Evolutionary conservation across 2,329 filamentous ascomycete genomes (phyloP), one percentile per base, ranked within the genome.

Genomic region (Penicillium capsulatum): DNA sequence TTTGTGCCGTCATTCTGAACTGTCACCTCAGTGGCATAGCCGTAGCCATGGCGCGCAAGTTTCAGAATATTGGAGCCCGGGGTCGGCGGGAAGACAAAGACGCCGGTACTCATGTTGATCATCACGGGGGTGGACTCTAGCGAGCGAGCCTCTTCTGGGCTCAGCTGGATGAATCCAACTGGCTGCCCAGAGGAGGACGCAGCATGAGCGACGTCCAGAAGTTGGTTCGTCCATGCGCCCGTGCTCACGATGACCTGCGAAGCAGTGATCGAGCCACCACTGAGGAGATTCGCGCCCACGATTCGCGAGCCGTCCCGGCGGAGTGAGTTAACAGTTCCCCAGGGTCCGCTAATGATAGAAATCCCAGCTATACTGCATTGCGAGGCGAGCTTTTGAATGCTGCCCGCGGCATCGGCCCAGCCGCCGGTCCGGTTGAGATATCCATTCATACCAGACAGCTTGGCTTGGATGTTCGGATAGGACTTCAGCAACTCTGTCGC

Each of bases 121-220:
- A 68, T 54, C 5, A 87, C 81, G 0, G 88, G 88, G 43, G 79
- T 79, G 14, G 74, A 66, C 15, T 69, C 68, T 11, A 94, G 70
- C 2, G 63, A 61, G 11, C 70, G 68, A 59, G 87, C 79, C 63
- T 95, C 89, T 3, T 76, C 73, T 1, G 75, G 64, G 0, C 79
- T 83, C 48, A 95, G 70, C 45, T 81, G 74, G 43, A 94, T 69
- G 66, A 92, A 94, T 7, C 76, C 83, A 8, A 95, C 60, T 0
- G 79, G 76, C 53, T 96, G 89, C 8, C 86, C 90, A 0, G 86
- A 91, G 1, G 88, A 84, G 40, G 81, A 77, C 19, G 80, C 81
- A 22, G 84, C 77, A 15, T 86, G 84, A 22, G 80, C 69, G 1
- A 94, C 69, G 60, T 94, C 81, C 35, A 94, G 65, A 11, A 94